Evolutionary conservation across 768 basidiomycete species (phyloP).

Genomic region (Suillus discolor): DNA sequence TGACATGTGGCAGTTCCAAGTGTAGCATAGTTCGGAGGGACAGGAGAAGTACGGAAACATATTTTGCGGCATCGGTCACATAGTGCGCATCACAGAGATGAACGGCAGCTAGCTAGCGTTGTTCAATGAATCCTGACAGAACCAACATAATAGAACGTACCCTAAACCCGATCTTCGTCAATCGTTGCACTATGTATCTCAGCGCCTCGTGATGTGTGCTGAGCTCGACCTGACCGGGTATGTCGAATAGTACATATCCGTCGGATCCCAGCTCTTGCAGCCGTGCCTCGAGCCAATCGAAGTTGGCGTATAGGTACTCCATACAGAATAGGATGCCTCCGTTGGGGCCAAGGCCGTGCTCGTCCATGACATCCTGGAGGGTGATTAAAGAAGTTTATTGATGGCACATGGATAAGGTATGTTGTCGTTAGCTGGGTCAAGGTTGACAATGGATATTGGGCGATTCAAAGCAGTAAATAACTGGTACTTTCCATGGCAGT

Average conservation of each 20-base stretch:
- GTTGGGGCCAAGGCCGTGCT: constrained; percentile 87
- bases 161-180: constrained; percentile 78
- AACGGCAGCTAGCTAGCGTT: constrained; percentile 79
- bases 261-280: constrained; percentile 68
- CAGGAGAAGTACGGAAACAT: constrained; percentile 88
- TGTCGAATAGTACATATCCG: constrained; percentile 90
- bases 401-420: constrained; percentile 92
- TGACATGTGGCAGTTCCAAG: constrained; percentile 96
- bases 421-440: constrained; percentile 91
- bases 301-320: constrained; percentile 95
- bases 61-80: constrained; percentile 94
- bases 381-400: constrained; percentile 81
- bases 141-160: constrained; percentile 52
- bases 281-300: constrained; percentile 81
- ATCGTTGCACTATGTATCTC: constrained; percentile 70
- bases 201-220: constrained; percentile 94
- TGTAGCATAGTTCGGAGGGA: constrained; percentile 96
- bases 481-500: constrained; percentile 85
- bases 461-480: constrained; percentile 86
- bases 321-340: constrained; percentile 96
- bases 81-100: constrained; percentile 98
- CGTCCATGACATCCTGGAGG: constrained; percentile 83
- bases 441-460: constrained; percentile 88
- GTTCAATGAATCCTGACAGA: constrained; percentile 8
- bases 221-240: constrained; percentile 96